Conservation (phyloP, 768 basidiomycete genomes). For the Xanthoconium stramineum region DNA sequence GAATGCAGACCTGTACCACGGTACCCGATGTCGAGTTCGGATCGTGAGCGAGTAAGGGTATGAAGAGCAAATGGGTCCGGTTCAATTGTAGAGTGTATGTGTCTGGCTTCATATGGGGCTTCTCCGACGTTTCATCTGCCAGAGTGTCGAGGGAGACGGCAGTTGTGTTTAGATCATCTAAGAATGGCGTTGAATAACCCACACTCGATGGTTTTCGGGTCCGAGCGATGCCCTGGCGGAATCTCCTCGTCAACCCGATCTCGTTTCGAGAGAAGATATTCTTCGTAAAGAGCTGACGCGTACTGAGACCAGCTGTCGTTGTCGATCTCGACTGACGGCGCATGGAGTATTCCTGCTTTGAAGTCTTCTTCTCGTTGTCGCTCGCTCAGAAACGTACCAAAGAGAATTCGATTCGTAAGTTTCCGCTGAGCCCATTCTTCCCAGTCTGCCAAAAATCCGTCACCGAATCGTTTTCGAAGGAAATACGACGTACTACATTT, state of each 20-base stretch:
- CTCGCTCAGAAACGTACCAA: not conserved
- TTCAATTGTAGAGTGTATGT: constrained; percentile 17
- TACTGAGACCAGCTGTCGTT: not conserved
- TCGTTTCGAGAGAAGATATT: not conserved
- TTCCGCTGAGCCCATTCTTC: too few relatives aligned
- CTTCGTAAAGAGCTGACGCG: not conserved
- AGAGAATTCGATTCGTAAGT: not conserved
- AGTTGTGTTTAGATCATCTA: not conserved
- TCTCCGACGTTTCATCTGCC: not conserved
- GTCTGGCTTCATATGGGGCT: not conserved
- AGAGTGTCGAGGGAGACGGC: not conserved
- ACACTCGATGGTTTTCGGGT: not conserved
- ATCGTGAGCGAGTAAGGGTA: constrained; percentile 9
- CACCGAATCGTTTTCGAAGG: too few relatives aligned
- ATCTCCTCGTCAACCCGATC: not conserved
- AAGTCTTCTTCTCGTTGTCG: not conserved
- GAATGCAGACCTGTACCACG: constrained; percentile 26
- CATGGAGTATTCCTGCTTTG: not conserved
- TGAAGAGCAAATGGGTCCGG: constrained; percentile 25
- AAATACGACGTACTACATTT: too few relatives aligned
- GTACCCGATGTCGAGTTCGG: constrained; percentile 8
- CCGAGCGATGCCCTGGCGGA: not conserved
- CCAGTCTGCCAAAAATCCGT: too few relatives aligned
- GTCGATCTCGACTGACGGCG: not conserved
- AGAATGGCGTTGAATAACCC: not conserved